These are phyloP conservation scores for Irpex sp. DNA, from an alignment of 1,284 basidiomycete species.

Conservation along the genomic window DNA sequence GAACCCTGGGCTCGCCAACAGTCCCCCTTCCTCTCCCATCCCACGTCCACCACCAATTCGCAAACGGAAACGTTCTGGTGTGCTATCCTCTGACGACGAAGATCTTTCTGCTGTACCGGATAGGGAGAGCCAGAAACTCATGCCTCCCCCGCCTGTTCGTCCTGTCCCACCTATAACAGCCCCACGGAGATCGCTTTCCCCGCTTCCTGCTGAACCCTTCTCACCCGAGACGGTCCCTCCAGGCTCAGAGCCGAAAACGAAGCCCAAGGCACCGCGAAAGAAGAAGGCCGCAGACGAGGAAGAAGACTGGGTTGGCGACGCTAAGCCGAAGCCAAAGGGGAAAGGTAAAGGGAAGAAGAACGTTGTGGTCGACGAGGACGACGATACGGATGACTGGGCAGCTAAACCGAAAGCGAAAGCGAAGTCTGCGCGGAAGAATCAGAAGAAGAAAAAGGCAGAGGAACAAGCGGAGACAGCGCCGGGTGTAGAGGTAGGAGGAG, in stretches of 20 bases:
- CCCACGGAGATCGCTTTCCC: not conserved
- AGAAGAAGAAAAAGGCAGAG: slow-evolving; percentile 3
- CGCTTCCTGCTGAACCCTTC: not conserved
- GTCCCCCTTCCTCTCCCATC: slow-evolving; percentile 26
- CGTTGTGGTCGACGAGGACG: slow-evolving; percentile 22
- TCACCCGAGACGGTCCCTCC: not conserved
- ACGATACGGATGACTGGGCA: slow-evolving; percentile 25
- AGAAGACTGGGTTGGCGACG: not conserved
- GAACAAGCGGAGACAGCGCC: not conserved
- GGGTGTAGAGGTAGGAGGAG: slow-evolving; percentile 9
- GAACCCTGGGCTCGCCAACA: slow-evolving; percentile 6
- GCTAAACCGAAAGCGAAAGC: slow-evolving; percentile 17
- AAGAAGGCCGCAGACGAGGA: slow-evolving; percentile 3
- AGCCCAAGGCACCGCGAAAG: slow-evolving; percentile 4
- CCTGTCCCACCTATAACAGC: not conserved
- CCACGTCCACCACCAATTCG: slow-evolving; percentile 15
- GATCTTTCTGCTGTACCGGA: not conserved
- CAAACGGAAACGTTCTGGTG: slow-evolving; percentile 24
- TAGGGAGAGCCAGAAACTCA: not conserved
- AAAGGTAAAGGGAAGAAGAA: slow-evolving; percentile 13
- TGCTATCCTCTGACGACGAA: slow-evolving; percentile 14
- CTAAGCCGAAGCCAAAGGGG: slow-evolving; percentile 1
- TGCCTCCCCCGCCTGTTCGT: slow-evolving; percentile 6
- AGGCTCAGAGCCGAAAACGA: slow-evolving; percentile 2
- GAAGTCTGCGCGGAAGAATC: slow-evolving; percentile 18